Conservation (phyloP, 208 protist genomes). For the Acanthamoeba lenticulata region DNA sequence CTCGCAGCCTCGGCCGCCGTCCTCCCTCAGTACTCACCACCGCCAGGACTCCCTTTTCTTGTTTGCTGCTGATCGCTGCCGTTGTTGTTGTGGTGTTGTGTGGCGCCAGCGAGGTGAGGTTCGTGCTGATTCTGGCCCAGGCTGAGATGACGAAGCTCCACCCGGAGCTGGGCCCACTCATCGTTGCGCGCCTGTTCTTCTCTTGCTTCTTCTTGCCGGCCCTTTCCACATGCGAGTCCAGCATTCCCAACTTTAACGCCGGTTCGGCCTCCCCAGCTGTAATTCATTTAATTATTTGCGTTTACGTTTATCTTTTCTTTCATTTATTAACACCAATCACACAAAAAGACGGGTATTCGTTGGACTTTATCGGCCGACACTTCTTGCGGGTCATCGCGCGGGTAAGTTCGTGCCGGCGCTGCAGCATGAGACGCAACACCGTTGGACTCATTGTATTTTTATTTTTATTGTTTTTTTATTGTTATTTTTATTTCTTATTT, state of each 20-base stretch:
- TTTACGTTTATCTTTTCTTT: neutral
- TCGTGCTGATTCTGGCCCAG: constrained; percentile 13
- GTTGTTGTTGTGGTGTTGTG: neutral
- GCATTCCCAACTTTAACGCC: constrained; percentile 12
- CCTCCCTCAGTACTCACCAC: constrained; percentile 9
- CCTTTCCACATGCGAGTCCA: neutral
- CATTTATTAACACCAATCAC: neutral
- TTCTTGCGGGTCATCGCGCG: neutral
- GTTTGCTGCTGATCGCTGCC: neutral
- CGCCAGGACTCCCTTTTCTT: neutral
- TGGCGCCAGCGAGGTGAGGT: neutral
- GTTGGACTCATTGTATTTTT: too few species aligned
- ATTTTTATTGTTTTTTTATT: neutral
- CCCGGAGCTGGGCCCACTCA: neutral
- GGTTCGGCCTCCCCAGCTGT: neutral
- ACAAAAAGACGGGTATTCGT: neutral
- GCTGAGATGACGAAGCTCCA: neutral
- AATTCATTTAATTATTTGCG: neutral
- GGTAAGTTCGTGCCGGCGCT: too few species aligned
- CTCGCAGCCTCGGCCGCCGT: neutral
- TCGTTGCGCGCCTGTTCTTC: constrained; percentile 34
- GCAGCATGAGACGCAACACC: too few species aligned
- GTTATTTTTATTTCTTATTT: neutral
- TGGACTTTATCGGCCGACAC: neutral
- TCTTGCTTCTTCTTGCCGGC: neutral